These are phyloP conservation scores for Closterium sp. DNA, from an alignment of 139 green algal species.

Conservation along the genomic window DNA sequence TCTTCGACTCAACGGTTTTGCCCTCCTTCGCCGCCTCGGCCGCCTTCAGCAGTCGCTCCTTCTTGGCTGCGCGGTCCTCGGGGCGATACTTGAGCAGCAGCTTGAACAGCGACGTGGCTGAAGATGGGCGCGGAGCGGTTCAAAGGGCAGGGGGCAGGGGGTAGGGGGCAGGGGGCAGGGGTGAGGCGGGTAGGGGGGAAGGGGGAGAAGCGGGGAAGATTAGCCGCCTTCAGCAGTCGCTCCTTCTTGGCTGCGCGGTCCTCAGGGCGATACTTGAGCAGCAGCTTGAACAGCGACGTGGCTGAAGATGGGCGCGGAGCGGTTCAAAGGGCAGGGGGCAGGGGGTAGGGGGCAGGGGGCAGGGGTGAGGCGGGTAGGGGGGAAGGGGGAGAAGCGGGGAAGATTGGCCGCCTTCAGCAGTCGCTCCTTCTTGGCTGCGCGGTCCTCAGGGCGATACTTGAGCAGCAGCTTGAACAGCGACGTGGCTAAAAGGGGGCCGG, in stretches of 20 bases:
- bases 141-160: too few relatives aligned
- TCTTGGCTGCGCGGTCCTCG: slow-evolving; percentile 97
- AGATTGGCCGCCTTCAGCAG: slow-evolving; percentile 78
- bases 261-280: slow-evolving; percentile 97
- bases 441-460: slow-evolving; percentile 97
- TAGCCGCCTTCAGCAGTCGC: slow-evolving; percentile 65
- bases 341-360: neutral
- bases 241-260: slow-evolving; percentile 95
- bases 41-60: slow-evolving; percentile 81
- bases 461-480: slow-evolving; percentile 96
- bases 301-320: slow-evolving; percentile 7
- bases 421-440: slow-evolving; percentile 91
- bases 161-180: neutral
- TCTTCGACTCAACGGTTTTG: slow-evolving; percentile 91
- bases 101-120: slow-evolving; percentile 84
- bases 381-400: too few relatives aligned
- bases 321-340: neutral
- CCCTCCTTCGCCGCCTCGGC: slow-evolving; percentile 64
- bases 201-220: neutral
- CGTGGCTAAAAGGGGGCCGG: slow-evolving; percentile 21
- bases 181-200: neutral
- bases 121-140: neutral
- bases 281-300: slow-evolving; percentile 90
- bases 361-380: too few relatives aligned
- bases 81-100: slow-evolving; percentile 97